Evolutionary conservation across 768 basidiomycete species (phyloP).

Genomic region (Xerocomellus chrysenteron): DNA sequence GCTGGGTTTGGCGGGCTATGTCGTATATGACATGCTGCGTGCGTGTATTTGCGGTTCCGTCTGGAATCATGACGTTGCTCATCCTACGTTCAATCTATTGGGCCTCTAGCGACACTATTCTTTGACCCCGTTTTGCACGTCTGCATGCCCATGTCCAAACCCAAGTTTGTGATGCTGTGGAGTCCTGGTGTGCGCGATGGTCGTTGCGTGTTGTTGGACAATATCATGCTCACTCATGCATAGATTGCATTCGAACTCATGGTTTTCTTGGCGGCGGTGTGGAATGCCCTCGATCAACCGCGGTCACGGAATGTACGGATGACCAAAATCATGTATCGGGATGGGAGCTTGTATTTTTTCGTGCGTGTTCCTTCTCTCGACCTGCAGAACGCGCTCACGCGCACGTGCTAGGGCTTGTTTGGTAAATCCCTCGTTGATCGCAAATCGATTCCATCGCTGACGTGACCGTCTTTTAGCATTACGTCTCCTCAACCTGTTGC

Average conservation of each 20-base stretch:
- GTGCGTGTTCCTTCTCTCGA: constrained; percentile 9
- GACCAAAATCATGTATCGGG: constrained; percentile 28
- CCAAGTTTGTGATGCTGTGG: constrained; percentile 28
- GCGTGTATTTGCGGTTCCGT: background rate
- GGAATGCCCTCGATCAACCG: constrained; percentile 33
- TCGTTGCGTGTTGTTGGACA: background rate
- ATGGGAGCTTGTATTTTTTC: constrained; percentile 29
- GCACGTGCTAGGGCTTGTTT: constrained; percentile 19
- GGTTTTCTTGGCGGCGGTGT: constrained; percentile 27
- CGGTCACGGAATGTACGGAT: constrained; percentile 14
- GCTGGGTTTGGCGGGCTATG: constrained; percentile 24
- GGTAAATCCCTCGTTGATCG: constrained; percentile 11
- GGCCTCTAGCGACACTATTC: constrained; percentile 15
- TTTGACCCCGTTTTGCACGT: constrained; percentile 11
- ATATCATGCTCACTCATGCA: background rate
- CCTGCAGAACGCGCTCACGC: background rate
- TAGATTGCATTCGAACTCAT: constrained; percentile 33
- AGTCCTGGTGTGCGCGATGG: constrained; percentile 24
- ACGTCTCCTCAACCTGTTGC: constrained; percentile 21
- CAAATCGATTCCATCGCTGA: background rate
- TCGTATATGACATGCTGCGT: constrained; percentile 31
- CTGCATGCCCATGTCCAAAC: constrained; percentile 22
- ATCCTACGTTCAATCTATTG: background rate
- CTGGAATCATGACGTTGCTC: background rate
- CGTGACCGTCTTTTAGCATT: constrained; percentile 9